phyloP scores from a whole-genome alignment of 768 basidiomycete genomes.

The Rhodotorula paludigena region DNA sequence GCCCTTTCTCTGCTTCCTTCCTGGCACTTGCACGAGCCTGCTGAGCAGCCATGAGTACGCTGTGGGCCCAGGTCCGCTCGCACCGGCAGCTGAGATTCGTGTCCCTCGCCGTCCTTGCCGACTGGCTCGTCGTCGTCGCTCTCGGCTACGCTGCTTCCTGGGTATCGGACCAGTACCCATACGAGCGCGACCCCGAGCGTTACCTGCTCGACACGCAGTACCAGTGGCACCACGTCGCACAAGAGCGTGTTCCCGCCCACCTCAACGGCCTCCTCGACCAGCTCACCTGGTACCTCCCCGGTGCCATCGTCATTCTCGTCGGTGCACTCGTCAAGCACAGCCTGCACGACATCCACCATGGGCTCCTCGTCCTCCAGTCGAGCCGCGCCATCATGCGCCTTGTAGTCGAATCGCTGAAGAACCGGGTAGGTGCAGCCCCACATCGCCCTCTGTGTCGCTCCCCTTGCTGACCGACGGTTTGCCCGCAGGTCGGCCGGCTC shows the following conservation, averaged over 20 bases:
- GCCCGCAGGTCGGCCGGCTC: constrained; percentile 14
- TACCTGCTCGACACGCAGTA: constrained; percentile 14
- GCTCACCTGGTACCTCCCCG: constrained; percentile 1
- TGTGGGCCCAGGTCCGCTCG: background rate
- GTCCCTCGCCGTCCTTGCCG: constrained; percentile 21
- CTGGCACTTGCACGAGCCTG: background rate
- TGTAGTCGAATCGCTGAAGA: constrained; percentile 37
- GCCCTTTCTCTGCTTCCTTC: background rate
- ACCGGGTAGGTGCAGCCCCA: constrained; percentile 11
- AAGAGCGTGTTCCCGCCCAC: constrained; percentile 16
- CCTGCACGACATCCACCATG: constrained; percentile 31
- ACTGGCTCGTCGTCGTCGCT: constrained; percentile 23
- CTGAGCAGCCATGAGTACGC: background rate
- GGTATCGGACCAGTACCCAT: constrained; percentile 21
- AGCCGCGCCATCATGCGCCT: constrained; percentile 11
- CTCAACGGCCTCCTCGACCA: constrained; percentile 10
- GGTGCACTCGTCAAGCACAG: background rate
- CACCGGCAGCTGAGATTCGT: constrained; percentile 5
- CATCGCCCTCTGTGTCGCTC: constrained; percentile 17
- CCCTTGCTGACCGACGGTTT: background rate
- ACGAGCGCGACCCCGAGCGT: constrained; percentile 13
- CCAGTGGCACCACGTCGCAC: background rate
- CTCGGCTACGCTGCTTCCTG: background rate
- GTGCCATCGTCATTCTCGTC: constrained; percentile 11
- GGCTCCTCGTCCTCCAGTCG: constrained; percentile 4